A percentile compares a stretch with the other conserved stretches of the same genome.
Conservation (phyloP, 257 asterid genomes). For the Euphrasia confusa region DNA sequence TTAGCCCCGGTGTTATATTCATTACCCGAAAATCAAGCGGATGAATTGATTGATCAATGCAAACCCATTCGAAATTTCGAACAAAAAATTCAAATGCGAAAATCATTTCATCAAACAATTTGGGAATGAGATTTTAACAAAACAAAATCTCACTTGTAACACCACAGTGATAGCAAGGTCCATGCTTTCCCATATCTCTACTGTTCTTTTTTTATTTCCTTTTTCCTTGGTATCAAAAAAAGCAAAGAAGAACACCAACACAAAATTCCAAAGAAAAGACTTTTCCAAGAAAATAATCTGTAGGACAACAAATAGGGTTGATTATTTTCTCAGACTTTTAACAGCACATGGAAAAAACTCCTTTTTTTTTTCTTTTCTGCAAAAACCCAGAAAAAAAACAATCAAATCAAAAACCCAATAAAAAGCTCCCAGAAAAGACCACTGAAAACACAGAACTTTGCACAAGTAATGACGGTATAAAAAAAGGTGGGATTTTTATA, state of each 20-base stretch:
- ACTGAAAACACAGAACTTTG: slow-evolving; percentile 32
- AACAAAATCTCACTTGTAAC: slow-evolving; percentile 88
- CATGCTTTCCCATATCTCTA: slow-evolving; percentile 92
- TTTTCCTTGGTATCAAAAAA: slow-evolving; percentile 20
- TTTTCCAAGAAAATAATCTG: slow-evolving; percentile 26
- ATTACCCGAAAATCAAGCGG: slow-evolving; percentile 12
- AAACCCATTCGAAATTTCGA: slow-evolving; percentile 19
- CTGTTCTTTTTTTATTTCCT: slow-evolving; percentile 19
- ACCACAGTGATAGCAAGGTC: slow-evolving; percentile 99
- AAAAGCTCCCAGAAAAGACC: slow-evolving; percentile 31
- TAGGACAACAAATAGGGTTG: slow-evolving; percentile 20
- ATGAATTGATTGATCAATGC: slow-evolving; percentile 31
- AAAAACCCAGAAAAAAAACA: slow-evolving; percentile 33
- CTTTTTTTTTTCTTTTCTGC: slow-evolving; percentile 25
- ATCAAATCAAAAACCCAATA: slow-evolving; percentile 35
- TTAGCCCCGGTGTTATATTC: slow-evolving; percentile 21
- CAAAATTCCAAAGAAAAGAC: slow-evolving; percentile 16
- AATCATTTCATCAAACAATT: slow-evolving; percentile 19
- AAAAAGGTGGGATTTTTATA: slow-evolving; percentile 37
- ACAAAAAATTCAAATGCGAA: slow-evolving; percentile 28
- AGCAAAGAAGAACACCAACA: slow-evolving; percentile 23
- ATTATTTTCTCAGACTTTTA: slow-evolving; percentile 36
- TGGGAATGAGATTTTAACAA: slow-evolving; percentile 17
- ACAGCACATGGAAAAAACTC: slow-evolving; percentile 20
- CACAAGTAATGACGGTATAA: slow-evolving; percentile 32